These are phyloP conservation scores for Pleurotus giganteus DNA, from an alignment of 768 basidiomycete genomes.

Conservation along the genomic window DNA sequence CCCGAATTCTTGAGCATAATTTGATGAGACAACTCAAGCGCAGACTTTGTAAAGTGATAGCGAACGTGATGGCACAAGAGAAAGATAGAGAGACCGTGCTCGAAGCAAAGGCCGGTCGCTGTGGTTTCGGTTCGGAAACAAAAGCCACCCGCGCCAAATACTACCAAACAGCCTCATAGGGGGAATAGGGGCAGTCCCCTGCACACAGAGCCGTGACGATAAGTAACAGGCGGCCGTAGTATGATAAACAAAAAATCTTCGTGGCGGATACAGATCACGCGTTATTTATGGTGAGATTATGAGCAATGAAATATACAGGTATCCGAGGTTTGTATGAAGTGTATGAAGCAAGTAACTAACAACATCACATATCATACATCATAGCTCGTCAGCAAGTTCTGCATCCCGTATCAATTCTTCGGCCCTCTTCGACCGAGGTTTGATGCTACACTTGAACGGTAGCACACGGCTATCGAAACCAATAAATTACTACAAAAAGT, in stretches of 20 bases:
- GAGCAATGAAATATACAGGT: background rate
- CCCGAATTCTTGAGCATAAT: background rate
- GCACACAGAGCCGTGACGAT: too few relatives aligned
- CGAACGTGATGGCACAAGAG: slow-evolving; percentile 3
- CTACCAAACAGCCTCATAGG: background rate
- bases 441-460: slow-evolving; percentile 26
- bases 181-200: too few relatives aligned
- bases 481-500: background rate
- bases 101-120: background rate
- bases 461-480: slow-evolving; percentile 18
- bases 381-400: too few relatives aligned
- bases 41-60: background rate
- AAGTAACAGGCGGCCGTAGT: too few relatives aligned
- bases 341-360: too few relatives aligned
- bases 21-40: background rate
- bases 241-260: too few relatives aligned
- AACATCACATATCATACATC: too few relatives aligned
- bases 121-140: background rate
- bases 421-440: slow-evolving; percentile 21
- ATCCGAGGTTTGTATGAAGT: too few relatives aligned
- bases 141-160: background rate
- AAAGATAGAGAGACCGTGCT: background rate
- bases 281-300: too few relatives aligned
- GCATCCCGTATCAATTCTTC: slow-evolving; percentile 14
- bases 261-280: too few relatives aligned